Base-by-base conservation (phyloP, 1,284 basidiomycete genomes). In the Pseudozyma sp. region DNA sequence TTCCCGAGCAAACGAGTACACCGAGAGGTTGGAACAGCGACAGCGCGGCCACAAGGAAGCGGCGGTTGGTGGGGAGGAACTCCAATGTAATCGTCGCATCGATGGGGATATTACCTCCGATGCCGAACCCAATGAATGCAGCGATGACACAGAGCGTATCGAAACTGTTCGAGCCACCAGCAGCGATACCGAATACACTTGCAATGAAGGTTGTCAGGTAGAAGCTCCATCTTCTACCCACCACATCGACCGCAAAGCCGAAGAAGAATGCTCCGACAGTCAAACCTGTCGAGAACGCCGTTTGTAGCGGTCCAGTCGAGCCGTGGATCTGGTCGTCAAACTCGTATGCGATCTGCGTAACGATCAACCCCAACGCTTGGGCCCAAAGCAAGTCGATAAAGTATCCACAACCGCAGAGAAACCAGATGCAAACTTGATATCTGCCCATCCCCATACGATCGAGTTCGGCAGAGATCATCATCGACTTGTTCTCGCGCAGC, bases 21-120 rank as follows among this genome's bases (percentile, higher is more conserved):
- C 82, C 83, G 11, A 84, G 52, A n/a, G 83, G 82, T 53, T 83
- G 83, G 43, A 79, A 83, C n/a, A 78, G 47, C 36, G 77, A 81
- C 16, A 82, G 72, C 0, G 77, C 63, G 1, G 77, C 76, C 19
- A 81, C 68, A 9, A 81, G 44, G 44, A 77, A 82, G 1, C 78
- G 55, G 3, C 73, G 51, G 12, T 77, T 77, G 7, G 71, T 77
- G 3, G 80, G 80, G 10, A 81, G 54, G 43, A 80, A 78, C 54
- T 81, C 80, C 21, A 81, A 53, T n/a, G 77, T 76, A 51, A 81
- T 81, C 13, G 80, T 80, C 0, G 79, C 70, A 48, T 81, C 80
- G 38, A 81, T 80, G 5, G 80, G 80, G 36, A 81, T 80, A 31
- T 81, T 81, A 5, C 79, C 79, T 2, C 81, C 81, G 21, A 82